Base-by-base conservation (phyloP, 2,329 filamentous ascomycete species). In the Paraconiothyrium brasiliense region DNA sequence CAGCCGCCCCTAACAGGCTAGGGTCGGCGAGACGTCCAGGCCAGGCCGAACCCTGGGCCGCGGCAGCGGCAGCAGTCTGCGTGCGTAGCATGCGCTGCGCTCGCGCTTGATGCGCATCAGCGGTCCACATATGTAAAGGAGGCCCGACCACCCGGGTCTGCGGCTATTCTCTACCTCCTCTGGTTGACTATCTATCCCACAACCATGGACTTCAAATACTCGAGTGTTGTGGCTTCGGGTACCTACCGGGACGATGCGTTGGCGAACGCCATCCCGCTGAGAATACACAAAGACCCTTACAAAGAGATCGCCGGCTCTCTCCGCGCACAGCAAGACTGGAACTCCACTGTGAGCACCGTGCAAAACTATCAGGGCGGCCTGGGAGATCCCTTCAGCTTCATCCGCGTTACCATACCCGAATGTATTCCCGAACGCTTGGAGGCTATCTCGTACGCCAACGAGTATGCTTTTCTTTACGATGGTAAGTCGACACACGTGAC, bases 401-500 rank as follows among this genome's bases (percentile, higher is more conserved):
- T 80, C 8, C 55, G 61, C 2, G 70, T 73, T 3, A 65, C 76
- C 0, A 61, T 81, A 14, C 78, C 79, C 3, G 79, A 81, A 52
- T 78, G 75, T 47, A 63, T 78, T 2, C 78, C 79, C 2, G 77
- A 80, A n/a, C 66, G 79, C 24, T 66, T 82, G 2, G 78, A 80
- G 60, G 69, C 79, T 22, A 61, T 80, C 32, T 74, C 72, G 2
- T 81, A 81, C 61, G 76, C 76, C 1, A 78, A 79, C 41, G 80
- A 82, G 59, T 80, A 77, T 61, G 78, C 72, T 1, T 81, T 81
- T 57, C 69, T 81, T 7, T 72, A 80, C 64, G 79, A 82, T 61
- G 75, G 74, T 76, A 67, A 39, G 60, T 27, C 13, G 13, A 8
- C 10, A 8, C 44, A 59, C 34, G 43, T 54, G 34, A 41, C 22